Percentiles rank a stretch among this genome's conserved stretches.
Conservation (phyloP, 2,329 filamentous ascomycete species). For the Pseudogymnoascus pannorum region DNA sequence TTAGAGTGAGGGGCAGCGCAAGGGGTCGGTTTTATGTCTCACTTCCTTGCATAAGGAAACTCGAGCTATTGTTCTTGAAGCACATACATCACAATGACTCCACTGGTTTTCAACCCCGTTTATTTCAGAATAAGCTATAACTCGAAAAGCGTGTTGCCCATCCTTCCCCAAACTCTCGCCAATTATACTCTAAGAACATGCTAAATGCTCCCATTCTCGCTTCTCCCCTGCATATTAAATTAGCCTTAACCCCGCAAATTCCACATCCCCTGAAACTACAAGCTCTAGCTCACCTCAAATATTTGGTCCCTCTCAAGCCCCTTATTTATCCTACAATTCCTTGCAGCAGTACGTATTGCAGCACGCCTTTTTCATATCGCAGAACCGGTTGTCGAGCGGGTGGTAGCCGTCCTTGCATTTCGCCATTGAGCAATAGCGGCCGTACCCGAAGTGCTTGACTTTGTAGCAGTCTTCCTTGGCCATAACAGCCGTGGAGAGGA, state of each 20-base stretch:
- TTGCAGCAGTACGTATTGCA: slow-evolving; percentile 1
- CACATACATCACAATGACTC: background rate
- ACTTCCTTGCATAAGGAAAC: background rate
- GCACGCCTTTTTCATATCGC: background rate
- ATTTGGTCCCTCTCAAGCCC: background rate
- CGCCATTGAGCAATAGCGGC: background rate
- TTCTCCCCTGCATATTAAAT: background rate
- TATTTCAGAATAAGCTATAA: background rate
- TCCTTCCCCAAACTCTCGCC: background rate
- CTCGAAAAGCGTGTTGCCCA: background rate
- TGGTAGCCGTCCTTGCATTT: background rate
- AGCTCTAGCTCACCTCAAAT: background rate
- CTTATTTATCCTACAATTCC: background rate
- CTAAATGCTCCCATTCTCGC: background rate
- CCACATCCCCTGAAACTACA: background rate
- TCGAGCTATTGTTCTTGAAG: background rate
- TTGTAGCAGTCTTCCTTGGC: background rate
- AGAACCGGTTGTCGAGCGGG: background rate
- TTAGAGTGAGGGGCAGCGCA: no score
- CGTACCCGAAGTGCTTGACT: background rate
- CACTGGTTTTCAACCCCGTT: background rate
- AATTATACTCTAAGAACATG: background rate
- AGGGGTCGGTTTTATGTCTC: background rate
- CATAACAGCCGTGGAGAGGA: background rate
- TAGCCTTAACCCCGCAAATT: background rate